Conservation (phyloP, 192 early-diverging fungal species). For the Mortierella hygrophila region DNA sequence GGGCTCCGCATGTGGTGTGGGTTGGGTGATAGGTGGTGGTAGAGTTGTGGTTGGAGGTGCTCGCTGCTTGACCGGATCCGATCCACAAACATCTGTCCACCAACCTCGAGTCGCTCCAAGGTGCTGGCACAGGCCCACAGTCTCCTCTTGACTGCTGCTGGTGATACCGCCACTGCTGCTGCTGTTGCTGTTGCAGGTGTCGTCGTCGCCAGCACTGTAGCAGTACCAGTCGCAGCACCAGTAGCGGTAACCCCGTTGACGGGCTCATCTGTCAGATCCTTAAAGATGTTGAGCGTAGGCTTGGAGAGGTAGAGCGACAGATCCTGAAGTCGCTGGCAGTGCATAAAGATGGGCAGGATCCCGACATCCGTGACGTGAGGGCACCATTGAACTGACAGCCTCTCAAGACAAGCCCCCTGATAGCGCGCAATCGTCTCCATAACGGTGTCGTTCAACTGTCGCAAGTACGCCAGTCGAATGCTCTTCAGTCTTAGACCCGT, state of each 20-base stretch:
- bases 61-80: slow-evolving; percentile 32
- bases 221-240: background rate
- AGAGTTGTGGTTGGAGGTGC: slow-evolving; percentile 50
- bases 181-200: background rate
- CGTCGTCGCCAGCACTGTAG: background rate
- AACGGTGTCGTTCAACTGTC: slow-evolving; percentile 36
- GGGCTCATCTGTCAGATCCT: background rate
- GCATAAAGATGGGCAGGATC: slow-evolving; percentile 30
- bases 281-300: slow-evolving; percentile 32
- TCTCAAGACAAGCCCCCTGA: slow-evolving; percentile 31
- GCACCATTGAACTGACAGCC: slow-evolving; percentile 43
- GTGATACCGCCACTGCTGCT: background rate
- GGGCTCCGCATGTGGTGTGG: slow-evolving; percentile 34
- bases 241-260: background rate
- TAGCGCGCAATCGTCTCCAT: slow-evolving; percentile 19
- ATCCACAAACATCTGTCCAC: slow-evolving; percentile 48
- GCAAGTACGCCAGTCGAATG: slow-evolving; percentile 39
- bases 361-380: slow-evolving; percentile 47
- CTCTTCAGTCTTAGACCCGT: slow-evolving; percentile 26
- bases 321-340: slow-evolving; percentile 30
- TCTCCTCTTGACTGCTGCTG: slow-evolving; percentile 1
- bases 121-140: slow-evolving; percentile 46
- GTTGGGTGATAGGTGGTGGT: slow-evolving; percentile 47
- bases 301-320: slow-evolving; percentile 41
- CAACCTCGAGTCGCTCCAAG: slow-evolving; percentile 40